Percentiles rank a stretch among this genome's conserved stretches.
Evolutionary conservation across 2,329 filamentous ascomycete genomes (phyloP).

Genomic region (Cordyceps sp.): DNA sequence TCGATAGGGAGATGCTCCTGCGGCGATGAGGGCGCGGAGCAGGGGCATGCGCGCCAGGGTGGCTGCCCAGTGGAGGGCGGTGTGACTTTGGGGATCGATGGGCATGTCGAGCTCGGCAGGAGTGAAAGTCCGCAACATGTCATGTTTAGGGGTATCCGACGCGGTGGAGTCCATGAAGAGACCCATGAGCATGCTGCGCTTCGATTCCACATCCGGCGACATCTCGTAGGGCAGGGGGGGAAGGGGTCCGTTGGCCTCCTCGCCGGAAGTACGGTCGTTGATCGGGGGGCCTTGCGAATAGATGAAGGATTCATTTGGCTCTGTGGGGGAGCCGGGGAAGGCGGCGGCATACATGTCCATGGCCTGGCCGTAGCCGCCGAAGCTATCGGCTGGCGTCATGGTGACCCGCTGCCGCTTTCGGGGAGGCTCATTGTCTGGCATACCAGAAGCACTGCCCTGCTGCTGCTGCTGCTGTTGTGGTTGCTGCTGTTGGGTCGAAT

Average conservation of each 20-base stretch:
- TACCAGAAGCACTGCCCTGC: slow-evolving; percentile 15
- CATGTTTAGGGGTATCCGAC: slow-evolving; percentile 56
- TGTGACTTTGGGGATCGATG: slow-evolving; percentile 77
- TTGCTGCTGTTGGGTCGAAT: slow-evolving; percentile 39
- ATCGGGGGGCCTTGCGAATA: slow-evolving; percentile 36
- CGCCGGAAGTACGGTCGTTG: slow-evolving; percentile 22
- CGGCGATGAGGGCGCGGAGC: slow-evolving; percentile 62
- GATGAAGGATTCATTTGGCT: slow-evolving; percentile 64
- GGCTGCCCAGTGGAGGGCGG: slow-evolving; percentile 89
- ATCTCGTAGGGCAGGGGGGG: slow-evolving; percentile 46
- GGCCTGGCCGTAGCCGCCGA: slow-evolving; percentile 33
- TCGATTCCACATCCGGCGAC: slow-evolving; percentile 55
- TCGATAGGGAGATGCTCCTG: slow-evolving; percentile 74
- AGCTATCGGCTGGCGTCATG: slow-evolving; percentile 39
- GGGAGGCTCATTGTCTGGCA: slow-evolving; percentile 55
- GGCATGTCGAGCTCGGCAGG: slow-evolving; percentile 79
- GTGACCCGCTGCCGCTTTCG: slow-evolving; percentile 55
- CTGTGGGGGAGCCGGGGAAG: slow-evolving; percentile 58
- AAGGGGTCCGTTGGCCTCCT: slow-evolving; percentile 41
- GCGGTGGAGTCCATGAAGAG: slow-evolving; percentile 63
- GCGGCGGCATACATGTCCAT: slow-evolving; percentile 27
- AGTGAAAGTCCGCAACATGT: slow-evolving; percentile 59
- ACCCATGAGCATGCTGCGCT: slow-evolving; percentile 65
- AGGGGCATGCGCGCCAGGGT: slow-evolving; percentile 77
- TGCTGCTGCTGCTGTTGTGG: slow-evolving; percentile 2